A percentile compares a stretch with the other conserved stretches of the same genome.
Evolutionary conservation across 306 rosid genomes (phyloP).

Genomic region (Luffa acutangula): DNA sequence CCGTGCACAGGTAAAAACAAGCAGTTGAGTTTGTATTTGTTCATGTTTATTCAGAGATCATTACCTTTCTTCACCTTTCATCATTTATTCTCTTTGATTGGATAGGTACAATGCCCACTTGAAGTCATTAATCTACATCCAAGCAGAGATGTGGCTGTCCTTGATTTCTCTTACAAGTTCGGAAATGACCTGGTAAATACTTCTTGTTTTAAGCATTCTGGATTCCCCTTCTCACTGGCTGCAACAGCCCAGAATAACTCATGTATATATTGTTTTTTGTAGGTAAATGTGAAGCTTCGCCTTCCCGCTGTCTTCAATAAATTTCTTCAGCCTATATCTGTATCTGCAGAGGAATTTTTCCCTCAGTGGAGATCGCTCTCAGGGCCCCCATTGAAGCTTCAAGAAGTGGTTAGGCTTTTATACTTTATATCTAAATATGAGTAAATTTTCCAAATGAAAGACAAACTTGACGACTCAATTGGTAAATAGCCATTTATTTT

Average conservation of each 20-base stretch:
- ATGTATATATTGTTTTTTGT: neutral
- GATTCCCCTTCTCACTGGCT: neutral
- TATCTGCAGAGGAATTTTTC: conserved; percentile 86
- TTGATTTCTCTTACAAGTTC: conserved; percentile 93
- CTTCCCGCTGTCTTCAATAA: conserved; percentile 84
- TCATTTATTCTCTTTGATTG: conserved; percentile 14
- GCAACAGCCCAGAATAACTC: neutral
- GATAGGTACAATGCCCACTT: conserved; percentile 96
- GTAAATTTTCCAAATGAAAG: neutral
- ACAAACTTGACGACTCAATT: neutral
- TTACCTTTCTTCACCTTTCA: conserved; percentile 10
- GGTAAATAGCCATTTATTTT: neutral
- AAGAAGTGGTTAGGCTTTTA: conserved; percentile 76
- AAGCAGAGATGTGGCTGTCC: conserved; percentile 95
- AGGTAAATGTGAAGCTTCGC: conserved; percentile 90
- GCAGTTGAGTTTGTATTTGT: neutral
- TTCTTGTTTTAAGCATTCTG: neutral
- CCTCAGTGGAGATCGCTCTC: conserved; percentile 93
- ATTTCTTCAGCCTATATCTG: conserved; percentile 81
- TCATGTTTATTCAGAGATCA: neutral
- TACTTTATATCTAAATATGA: neutral
- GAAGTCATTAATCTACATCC: conserved; percentile 80
- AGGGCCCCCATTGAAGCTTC: conserved; percentile 99
- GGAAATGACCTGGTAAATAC: conserved; percentile 63
- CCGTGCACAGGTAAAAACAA: conserved; percentile 74